Base-by-base conservation (phyloP, 345 rosid genomes). In the Citrus reticulata region DNA sequence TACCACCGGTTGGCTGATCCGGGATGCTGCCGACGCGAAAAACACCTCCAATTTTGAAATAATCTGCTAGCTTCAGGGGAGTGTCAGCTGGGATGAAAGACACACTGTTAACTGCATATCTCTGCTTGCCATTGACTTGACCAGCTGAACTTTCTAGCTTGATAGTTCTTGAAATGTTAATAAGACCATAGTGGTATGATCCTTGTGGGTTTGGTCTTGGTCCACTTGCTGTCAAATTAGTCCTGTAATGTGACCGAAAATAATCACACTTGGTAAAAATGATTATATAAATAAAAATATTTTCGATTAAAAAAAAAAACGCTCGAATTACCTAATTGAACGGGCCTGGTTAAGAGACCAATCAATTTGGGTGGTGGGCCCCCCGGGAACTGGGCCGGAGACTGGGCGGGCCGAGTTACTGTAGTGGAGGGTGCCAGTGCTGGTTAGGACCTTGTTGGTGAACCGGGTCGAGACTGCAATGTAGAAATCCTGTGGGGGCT, bases 161-260 rank as follows among this genome's bases (percentile, higher is more conserved):
- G 75, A 93, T 78, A 1, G 96, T 90, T 79, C 91, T 84, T 5
- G 89, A 83, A 20, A 87, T 81, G 76, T 90, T 93, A 54, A 93
- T 83, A 29, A 40, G 83, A 40, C 99, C 97, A 74, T 95, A 93
- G 73, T 93, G 98, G 88, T 93, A 93, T 20, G 98, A 93, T 6
- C 99, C 99, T 22, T 95, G 99, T n/a, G 98, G 99, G 60, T 95
- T 95, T 1, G 97, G 98, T 80, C 98, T 90, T 30, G 99, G 97
- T 35, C 99, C 99, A 7, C 97, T 92, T 20, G 98, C 99, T 11
- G 98, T 91, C 3, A 93, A 81, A 65, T 95, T 95, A 16, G 98
- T 91, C 87, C 98, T 95, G 83, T 5, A 79, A 51, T 68, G 6
- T 1, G 58, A 35, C 22, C 22, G 30, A 22, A 67, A 60, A 60